Base-by-base conservation (phyloP, 306 rosid species). In the Astragalus glycyphyllos region DNA sequence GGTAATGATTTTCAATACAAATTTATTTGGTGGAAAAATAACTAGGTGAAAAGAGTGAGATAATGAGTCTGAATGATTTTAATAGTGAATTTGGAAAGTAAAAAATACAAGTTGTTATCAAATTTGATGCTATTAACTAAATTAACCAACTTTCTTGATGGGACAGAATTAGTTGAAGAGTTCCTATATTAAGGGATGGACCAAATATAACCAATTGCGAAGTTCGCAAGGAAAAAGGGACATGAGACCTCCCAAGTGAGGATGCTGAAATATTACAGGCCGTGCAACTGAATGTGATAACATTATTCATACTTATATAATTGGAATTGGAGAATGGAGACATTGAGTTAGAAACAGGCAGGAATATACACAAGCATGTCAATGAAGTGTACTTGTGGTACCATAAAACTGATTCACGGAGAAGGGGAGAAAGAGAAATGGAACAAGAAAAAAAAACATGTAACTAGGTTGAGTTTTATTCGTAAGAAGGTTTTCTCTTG, bases 241-340 rank as follows among this genome's bases (percentile, higher is more conserved):
- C 31, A 5, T 3, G 49, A 59, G 64, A 50, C 41, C 17, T 12
- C 38, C 51, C 38, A 59, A 32, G 49, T 49, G 0, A 14, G 32
- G 75, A 55, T 8, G 70, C 48, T 15, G 34, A 68, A 38, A 69
- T 29, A 8, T n/a, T 76, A 68, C 17, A 11, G 54, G 67, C 53
- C 31, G 64, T 42, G 66, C 48, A 44, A 44, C 14, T 31, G 47
- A 74, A 15, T 34, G 58, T 34, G 37, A 54, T 7, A 59, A 59
- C 40, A 70, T 23, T 8, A 26, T 77, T 63, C 76, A 70, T 20
- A 34, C 31, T 68, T 41, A 49, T n/a, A 68, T 71, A n/a, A 45
- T 51, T 70, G 23, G 34, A 77, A 69, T 11, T 42, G 38, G 17
- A 8, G 66, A 69, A 7, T 42, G 38, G 17, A 8, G 66, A 51